Base-by-base conservation (phyloP, 2,329 filamentous ascomycete species). In the Periconia digitata region DNA sequence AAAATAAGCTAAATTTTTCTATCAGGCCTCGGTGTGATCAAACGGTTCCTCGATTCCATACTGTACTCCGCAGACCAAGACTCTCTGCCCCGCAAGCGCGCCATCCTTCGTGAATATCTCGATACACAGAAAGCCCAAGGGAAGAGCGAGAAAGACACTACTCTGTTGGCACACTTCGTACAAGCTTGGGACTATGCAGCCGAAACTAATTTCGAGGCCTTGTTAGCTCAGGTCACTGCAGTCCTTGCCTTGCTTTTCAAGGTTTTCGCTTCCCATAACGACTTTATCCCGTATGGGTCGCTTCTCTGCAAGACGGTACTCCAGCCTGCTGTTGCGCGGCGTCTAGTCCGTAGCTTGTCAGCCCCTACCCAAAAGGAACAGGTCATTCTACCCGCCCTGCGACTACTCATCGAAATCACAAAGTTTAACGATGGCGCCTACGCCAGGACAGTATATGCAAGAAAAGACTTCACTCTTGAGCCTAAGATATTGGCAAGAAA, bases 161-260 rank as follows among this genome's bases (percentile, higher is more conserved):
- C 85, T 20, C 90, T 86, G 58, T 81, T 97, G 23, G 75, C 81
- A 2, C 90, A 96, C 60, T 75, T 97, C 34, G 88, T 95, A 73
- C 88, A 95, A 60, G 90, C 85, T 50, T 97, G 92, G 92, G 85
- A 84, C 40, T 91, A 89, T 74, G 91, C 89, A 3, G 84, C 85
- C 23, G 85, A 89, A 67, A 84, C 84, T 56, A 90, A 89, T 65
- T 87, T 92, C 58, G 91, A 96, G 49, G 82, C 85, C 46, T 76
- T 96, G 50, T 81, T 94, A 66, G 92, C 91, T 1, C 83, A 89
- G 7, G 84, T 94, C 3, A 85, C 88, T 1, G 89, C 92, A 1
- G 85, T 91, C 7, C 75, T 99, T 23, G 89, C 90, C 1, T 79
- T 96, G 17, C 80, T 97, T 39, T 76, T 97, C 29, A 90, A 87